Evolutionary conservation across 331 rosid species (phyloP), one percentile per base, ranked within the genome.

Genomic region (Phaseolus coccineus): DNA sequence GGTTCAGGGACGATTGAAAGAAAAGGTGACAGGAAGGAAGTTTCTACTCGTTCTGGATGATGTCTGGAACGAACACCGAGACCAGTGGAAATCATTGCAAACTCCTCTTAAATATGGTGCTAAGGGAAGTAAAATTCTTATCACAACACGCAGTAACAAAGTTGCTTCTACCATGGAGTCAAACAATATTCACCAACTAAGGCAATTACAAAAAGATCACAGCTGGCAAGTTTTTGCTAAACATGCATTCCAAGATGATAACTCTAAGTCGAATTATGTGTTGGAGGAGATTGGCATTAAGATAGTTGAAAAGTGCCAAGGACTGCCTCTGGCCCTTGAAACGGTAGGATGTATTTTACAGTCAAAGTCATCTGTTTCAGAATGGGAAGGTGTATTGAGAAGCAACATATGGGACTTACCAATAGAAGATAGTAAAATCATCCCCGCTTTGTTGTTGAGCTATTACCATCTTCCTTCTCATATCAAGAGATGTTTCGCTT

Each of bases 301-400:
- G n/a, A 56, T 79, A 4, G 52, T 70, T 25, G 22, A 46, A 1
- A 79, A 71, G 7, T 79, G 82, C 8, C 14, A 8, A 8, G 74
- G 74, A 8, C 5, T 61, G 10, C 24, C 65, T 28, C 65, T 58
- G 3, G 65, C 39, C 39, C 12, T 58, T 8, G 30, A 58, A 58
- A 5, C 58, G 6, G 8, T 52, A 6, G 58, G 58, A 52, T n/a
- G 24, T 52, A 27, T 52, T 52, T n/a, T 52, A n/a, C 58, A 8
- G 27, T 5, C 58, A 2, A 52, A 52, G 27, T 52, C 58, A 5
- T 52, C 58, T n/a, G 11, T n/a, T 52, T n/a, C 58, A 2, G 58
- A 52, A 6, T 52, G 58, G 58, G 10, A 16, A 52, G 6, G 58
- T 6, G 11, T 52, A 52, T 57, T 57, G 30, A 25, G 8, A 25